Evolutionary conservation across 768 basidiomycete species (phyloP).

Genomic region (Amanita muscaria): DNA sequence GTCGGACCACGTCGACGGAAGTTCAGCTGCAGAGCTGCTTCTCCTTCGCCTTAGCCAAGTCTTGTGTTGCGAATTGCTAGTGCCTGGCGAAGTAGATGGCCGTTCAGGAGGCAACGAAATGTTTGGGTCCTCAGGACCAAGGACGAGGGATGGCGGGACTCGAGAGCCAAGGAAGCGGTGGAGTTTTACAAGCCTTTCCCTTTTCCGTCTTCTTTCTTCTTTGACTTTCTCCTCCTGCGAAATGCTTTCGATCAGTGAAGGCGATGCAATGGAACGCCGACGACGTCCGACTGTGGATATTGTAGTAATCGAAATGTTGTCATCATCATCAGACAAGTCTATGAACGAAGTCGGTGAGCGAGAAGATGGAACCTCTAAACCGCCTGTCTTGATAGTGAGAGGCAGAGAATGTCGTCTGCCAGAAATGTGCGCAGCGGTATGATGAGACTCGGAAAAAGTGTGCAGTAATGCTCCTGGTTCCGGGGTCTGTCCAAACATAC

Average conservation of each 20-base stretch:
- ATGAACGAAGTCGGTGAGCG: conserved; percentile 46
- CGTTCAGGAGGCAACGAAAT: conserved; percentile 19
- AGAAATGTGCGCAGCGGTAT: conserved; percentile 11
- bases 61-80: conserved; percentile 25
- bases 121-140: conserved; percentile 33
- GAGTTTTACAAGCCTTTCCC: conserved; percentile 71
- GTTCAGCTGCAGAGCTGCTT: conserved; percentile 44
- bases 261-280: conserved; percentile 28
- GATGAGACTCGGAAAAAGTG: background rate
- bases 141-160: conserved; percentile 62
- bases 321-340: conserved; percentile 63
- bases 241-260: conserved; percentile 41
- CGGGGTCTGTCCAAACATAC: conserved; percentile 68
- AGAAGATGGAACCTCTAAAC: conserved; percentile 14
- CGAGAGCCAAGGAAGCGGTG: conserved; percentile 82
- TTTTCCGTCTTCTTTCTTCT: conserved; percentile 55
- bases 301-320: conserved; percentile 21
- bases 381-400: conserved; percentile 26
- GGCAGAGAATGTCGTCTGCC: conserved; percentile 50
- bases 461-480: conserved; percentile 31
- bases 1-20: conserved; percentile 41
- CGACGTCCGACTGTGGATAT: conserved; percentile 20
- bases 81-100: conserved; percentile 13
- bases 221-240: conserved; percentile 48
- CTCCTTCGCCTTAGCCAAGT: conserved; percentile 41